These are phyloP conservation scores for Backusella parvicylindrica DNA, from an alignment of 192 early-diverging fungal genomes.

Conservation along the genomic window DNA sequence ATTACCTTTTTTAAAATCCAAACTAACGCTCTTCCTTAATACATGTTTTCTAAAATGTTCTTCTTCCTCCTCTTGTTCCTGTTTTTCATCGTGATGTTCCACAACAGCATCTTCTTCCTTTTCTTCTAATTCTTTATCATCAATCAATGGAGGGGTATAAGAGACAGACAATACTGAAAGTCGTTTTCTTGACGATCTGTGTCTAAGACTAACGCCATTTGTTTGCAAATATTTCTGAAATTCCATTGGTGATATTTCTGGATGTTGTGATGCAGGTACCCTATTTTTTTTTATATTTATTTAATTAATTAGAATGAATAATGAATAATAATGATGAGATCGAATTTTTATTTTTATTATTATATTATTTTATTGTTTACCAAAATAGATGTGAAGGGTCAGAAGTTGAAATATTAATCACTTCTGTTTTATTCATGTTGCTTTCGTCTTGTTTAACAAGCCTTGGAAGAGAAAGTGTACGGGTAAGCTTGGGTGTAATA, in stretches of 20 bases:
- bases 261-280: conserved; percentile 29
- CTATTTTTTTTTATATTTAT: conserved; percentile 1
- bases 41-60: background rate
- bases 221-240: conserved; percentile 21
- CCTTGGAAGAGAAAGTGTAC: conserved; percentile 1
- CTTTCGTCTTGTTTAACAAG: conserved; percentile 11
- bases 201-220: conserved; percentile 10
- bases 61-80: background rate
- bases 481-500: background rate
- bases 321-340: background rate
- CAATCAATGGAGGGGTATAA: conserved; percentile 7
- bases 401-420: conserved; percentile 20
- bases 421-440: conserved; percentile 1
- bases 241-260: conserved; percentile 25
- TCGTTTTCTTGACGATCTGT: conserved; percentile 8
- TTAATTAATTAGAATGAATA: too few species aligned
- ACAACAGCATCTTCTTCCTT: background rate
- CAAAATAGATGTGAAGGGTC: conserved; percentile 26
- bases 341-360: background rate
- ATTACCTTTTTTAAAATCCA: conserved; percentile 11
- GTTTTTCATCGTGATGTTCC: background rate
- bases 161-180: conserved; percentile 27
- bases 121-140: background rate
- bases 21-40: conserved; percentile 11
- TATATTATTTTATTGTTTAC: conserved; percentile 7